Percentiles rank a stretch among this genome's conserved stretches.
Evolutionary conservation across 805 yeast species (phyloP).

Genomic region (Pichia manshurica): DNA sequence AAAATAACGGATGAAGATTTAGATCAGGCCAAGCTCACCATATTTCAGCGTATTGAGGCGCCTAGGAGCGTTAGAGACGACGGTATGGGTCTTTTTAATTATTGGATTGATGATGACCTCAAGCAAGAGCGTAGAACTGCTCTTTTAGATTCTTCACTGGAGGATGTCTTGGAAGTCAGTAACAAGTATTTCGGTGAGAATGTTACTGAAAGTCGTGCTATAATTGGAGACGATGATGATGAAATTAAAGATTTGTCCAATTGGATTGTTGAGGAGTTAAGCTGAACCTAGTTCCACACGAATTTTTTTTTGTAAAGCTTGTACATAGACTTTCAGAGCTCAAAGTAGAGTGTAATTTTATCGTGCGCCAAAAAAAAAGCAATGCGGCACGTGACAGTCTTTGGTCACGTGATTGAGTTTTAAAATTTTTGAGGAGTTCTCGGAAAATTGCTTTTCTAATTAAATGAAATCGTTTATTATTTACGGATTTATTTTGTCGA

Average conservation of each 20-base stretch:
- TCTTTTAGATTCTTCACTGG: conserved; percentile 57
- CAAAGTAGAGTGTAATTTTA: too few relatives aligned
- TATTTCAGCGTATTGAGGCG: conserved; percentile 89
- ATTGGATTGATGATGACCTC: conserved; percentile 71
- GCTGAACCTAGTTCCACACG: not conserved
- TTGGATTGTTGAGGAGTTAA: conserved; percentile 12
- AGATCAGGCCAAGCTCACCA: conserved; percentile 83
- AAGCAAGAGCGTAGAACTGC: conserved; percentile 73
- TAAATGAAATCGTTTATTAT: too few relatives aligned
- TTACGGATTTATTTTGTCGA: too few relatives aligned
- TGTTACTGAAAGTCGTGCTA: conserved; percentile 12
- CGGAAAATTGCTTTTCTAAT: too few relatives aligned
- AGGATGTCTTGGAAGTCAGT: conserved; percentile 61
- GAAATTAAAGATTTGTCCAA: conserved; percentile 1
- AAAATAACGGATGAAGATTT: conserved; percentile 49
- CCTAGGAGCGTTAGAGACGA: conserved; percentile 79
- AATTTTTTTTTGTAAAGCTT: too few relatives aligned
- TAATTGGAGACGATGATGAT: conserved; percentile 18
- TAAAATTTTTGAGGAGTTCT: too few relatives aligned
- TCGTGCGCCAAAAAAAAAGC: too few relatives aligned
- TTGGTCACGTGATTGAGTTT: too few relatives aligned
- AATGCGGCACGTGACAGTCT: too few relatives aligned
- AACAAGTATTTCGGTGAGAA: conserved; percentile 48
- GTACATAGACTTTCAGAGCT: too few relatives aligned
- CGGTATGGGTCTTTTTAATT: conserved; percentile 60